phyloP scores from a whole-genome alignment of 768 basidiomycete genomes.

The Crassisporium funariophilum region DNA sequence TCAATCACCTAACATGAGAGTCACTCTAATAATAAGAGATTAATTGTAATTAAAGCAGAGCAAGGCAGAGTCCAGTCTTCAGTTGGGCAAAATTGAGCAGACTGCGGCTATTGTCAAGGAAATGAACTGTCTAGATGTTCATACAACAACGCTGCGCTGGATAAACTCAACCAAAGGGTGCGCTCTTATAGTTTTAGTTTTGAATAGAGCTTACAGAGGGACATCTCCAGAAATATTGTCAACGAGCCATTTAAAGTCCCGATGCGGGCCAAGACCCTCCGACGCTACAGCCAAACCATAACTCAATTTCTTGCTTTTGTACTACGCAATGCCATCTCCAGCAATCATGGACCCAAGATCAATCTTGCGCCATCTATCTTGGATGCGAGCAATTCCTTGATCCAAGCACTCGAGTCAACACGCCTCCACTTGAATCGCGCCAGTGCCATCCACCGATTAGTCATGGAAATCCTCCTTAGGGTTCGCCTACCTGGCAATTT shows the following conservation, averaged over 20 bases:
- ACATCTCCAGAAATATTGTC: neutral
- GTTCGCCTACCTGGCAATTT: neutral
- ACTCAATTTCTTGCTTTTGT: neutral
- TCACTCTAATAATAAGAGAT: no score
- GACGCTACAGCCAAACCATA: neutral
- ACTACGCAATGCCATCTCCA: neutral
- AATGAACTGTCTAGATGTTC: conserved; percentile 1
- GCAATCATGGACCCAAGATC: neutral
- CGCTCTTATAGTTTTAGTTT: neutral
- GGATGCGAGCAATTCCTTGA: neutral
- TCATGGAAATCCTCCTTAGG: neutral
- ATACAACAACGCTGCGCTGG: conserved; percentile 4
- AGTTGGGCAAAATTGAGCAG: no score
- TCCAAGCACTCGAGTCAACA: neutral
- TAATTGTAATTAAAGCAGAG: no score
- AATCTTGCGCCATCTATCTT: neutral
- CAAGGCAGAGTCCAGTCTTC: no score
- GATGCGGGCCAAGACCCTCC: neutral
- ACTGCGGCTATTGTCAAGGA: conserved; percentile 2
- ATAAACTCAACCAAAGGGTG: conserved; percentile 4
- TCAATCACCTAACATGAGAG: no score
- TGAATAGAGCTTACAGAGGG: neutral
- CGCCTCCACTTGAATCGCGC: neutral
- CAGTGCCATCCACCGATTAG: neutral
- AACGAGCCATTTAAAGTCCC: conserved; percentile 6